Conservation (phyloP, 1,284 basidiomycete species). For the Malassezia brasiliensis region DNA sequence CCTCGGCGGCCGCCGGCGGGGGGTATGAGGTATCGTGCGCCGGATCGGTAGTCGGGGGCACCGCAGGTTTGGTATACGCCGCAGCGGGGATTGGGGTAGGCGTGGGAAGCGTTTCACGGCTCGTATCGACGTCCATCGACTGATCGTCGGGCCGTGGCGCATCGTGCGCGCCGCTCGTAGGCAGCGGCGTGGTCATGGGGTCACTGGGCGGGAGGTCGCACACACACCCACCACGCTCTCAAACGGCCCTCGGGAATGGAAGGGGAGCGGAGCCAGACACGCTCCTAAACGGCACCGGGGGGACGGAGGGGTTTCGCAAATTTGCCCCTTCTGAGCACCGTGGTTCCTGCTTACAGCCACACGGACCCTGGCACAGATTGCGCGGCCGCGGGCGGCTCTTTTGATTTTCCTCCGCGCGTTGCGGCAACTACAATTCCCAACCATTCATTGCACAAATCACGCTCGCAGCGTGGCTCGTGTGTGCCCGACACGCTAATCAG, state of each 20-base stretch:
- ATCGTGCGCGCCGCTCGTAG: neutral
- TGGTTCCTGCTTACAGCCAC: neutral
- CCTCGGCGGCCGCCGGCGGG: neutral
- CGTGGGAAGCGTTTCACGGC: neutral
- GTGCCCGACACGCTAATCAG: neutral
- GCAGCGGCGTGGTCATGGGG: neutral
- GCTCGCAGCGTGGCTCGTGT: neutral
- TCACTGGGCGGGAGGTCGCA: no score
- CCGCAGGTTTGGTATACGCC: neutral
- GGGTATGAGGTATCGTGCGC: neutral
- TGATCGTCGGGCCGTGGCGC: neutral
- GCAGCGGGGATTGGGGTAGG: neutral
- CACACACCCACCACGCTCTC: no score
- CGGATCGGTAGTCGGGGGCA: no score
- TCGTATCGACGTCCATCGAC: neutral
- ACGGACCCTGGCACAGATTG: neutral
- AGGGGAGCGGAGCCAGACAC: no score
- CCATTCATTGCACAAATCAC: constrained; percentile 3
- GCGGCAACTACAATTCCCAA: neutral
- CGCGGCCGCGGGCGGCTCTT: neutral
- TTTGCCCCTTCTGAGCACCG: neutral
- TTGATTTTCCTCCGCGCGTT: constrained; percentile 7
- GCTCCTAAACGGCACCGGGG: neutral
- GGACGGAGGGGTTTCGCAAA: neutral
- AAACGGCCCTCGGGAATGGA: no score